A percentile compares a stretch with the other conserved stretches of the same genome.
phyloP scores from a whole-genome alignment of 2,329 filamentous ascomycete genomes.

The Colletotrichum noveboracense region DNA sequence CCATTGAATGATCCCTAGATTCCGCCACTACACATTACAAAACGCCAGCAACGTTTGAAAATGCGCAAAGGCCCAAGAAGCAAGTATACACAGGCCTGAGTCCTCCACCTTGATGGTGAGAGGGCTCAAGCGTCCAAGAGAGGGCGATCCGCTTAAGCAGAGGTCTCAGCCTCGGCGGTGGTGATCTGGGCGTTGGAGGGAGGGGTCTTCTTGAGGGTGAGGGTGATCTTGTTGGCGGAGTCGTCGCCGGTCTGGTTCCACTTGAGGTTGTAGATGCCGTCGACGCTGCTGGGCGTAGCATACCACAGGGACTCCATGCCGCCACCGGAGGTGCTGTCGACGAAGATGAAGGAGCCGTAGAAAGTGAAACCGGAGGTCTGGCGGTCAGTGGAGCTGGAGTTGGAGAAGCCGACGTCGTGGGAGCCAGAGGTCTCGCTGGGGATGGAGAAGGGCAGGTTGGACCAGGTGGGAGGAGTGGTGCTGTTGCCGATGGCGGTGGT shows the following conservation, averaged over 20 bases:
- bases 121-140: neutral
- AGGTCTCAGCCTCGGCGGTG: neutral
- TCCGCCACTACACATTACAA: neutral
- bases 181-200: constrained; percentile 5
- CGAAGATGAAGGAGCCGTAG: constrained; percentile 28
- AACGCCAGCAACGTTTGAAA: neutral
- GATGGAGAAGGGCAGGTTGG: constrained; percentile 28
- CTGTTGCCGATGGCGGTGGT: constrained; percentile 1
- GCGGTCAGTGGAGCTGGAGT: neutral
- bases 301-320: constrained; percentile 27
- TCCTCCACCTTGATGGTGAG: neutral
- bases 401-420: constrained; percentile 26
- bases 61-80: neutral
- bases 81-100: neutral
- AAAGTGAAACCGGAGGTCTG: constrained; percentile 28
- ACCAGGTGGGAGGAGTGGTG: constrained; percentile 23
- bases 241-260: constrained; percentile 27
- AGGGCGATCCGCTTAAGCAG: neutral
- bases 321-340: neutral
- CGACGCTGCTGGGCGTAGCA: constrained; percentile 20
- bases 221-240: constrained; percentile 6
- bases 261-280: constrained; percentile 25
- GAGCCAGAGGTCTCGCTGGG: constrained; percentile 22
- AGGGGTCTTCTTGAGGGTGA: constrained; percentile 25
- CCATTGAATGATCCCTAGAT: neutral